Evolutionary conservation across 1,284 basidiomycete genomes (phyloP).

Genomic region (Ustilago sp.): DNA sequence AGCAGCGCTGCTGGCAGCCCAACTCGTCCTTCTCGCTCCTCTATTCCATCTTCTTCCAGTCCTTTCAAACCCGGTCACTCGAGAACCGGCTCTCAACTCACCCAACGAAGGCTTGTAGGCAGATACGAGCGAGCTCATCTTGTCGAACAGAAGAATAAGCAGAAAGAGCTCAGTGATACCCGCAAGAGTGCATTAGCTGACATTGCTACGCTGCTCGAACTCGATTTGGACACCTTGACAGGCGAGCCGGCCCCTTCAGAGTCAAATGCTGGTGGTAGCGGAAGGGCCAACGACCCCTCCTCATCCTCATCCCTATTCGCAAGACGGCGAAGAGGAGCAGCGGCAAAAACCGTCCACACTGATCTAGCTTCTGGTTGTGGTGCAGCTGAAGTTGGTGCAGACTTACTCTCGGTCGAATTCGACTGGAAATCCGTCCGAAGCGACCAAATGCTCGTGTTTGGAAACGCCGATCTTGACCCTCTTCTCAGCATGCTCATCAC

Average conservation of each 20-base stretch:
- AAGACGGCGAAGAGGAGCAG: conserved; percentile 33
- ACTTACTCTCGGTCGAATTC: conserved; percentile 57
- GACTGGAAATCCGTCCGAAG: conserved; percentile 53
- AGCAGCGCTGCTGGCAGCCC: conserved; percentile 25
- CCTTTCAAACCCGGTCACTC: conserved; percentile 42
- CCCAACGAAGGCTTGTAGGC: conserved; percentile 53
- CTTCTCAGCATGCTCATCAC: conserved; percentile 83
- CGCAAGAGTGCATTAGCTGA: conserved; percentile 55
- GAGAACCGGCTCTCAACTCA: conserved; percentile 35
- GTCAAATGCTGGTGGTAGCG: background rate
- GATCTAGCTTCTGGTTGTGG: conserved; percentile 60
- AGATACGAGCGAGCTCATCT: conserved; percentile 55
- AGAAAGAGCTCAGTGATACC: conserved; percentile 57
- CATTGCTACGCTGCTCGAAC: conserved; percentile 57
- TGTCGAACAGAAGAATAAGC: conserved; percentile 57
- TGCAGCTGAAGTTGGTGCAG: conserved; percentile 58
- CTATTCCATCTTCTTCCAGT: conserved; percentile 17
- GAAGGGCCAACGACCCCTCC: conserved; percentile 4
- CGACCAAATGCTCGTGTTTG: conserved; percentile 85
- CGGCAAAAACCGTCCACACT: conserved; percentile 30
- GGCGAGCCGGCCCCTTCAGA: conserved; percentile 41
- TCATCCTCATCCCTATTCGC: conserved; percentile 26
- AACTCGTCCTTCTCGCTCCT: conserved; percentile 8
- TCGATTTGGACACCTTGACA: conserved; percentile 51
- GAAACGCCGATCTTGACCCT: conserved; percentile 79